Evolutionary conservation across 2,329 filamentous ascomycete genomes (phyloP).

Genomic region (Phoma herbarum): DNA sequence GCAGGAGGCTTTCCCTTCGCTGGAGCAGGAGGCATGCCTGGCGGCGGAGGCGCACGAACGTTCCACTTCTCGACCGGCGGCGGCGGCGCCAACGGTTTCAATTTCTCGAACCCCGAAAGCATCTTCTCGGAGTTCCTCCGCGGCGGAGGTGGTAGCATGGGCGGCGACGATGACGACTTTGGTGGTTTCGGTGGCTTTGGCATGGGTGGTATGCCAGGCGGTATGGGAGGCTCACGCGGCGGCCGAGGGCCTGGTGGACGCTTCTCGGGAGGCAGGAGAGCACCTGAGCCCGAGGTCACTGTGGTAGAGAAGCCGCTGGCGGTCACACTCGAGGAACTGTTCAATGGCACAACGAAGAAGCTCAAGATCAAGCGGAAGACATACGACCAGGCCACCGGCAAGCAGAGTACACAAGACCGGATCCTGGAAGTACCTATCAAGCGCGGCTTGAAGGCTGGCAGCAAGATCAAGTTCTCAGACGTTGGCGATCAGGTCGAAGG

Average conservation of each 20-base stretch:
- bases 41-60: conserved; percentile 60
- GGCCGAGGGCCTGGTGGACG: conserved; percentile 42
- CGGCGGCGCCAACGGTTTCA: conserved; percentile 71
- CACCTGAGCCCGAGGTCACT: conserved; percentile 81
- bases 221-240: conserved; percentile 45
- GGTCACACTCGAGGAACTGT: conserved; percentile 87
- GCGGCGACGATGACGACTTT: conserved; percentile 65
- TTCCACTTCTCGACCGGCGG: conserved; percentile 72
- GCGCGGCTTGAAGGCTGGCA: conserved; percentile 92
- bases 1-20: conserved; percentile 63
- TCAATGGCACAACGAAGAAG: conserved; percentile 88
- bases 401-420: conserved; percentile 85
- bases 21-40: conserved; percentile 65
- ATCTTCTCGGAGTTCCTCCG: conserved; percentile 89
- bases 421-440: conserved; percentile 96
- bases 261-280: conserved; percentile 53
- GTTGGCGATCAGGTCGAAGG: conserved; percentile 99
- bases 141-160: conserved; percentile 60
- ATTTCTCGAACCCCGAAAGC: conserved; percentile 81
- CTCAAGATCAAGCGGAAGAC: conserved; percentile 98
- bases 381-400: conserved; percentile 81
- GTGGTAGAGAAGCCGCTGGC: conserved; percentile 86
- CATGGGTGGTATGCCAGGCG: conserved; percentile 46
- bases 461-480: conserved; percentile 97
- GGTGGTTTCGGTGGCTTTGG: conserved; percentile 52